Conservation (phyloP, 2,329 filamentous ascomycete genomes). For the Penicillium sp. region DNA sequence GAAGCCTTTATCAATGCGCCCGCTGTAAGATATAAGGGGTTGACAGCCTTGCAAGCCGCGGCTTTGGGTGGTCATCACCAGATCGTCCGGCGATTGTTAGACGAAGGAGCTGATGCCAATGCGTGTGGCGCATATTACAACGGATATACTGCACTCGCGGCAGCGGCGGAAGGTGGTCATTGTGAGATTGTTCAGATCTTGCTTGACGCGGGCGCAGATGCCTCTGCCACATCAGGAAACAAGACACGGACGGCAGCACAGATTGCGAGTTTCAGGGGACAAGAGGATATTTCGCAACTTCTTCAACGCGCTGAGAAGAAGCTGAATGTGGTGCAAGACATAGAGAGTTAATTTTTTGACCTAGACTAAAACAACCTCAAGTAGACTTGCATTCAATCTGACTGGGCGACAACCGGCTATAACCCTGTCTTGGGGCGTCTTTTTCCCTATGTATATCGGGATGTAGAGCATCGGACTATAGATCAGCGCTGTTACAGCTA, state of each 20-base stretch:
- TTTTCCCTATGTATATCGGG: no score
- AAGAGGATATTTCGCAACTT: neutral
- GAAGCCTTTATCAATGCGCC: neutral
- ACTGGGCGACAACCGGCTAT: neutral
- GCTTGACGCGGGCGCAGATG: conserved; percentile 5
- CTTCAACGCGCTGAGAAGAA: neutral
- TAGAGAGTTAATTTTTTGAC: neutral
- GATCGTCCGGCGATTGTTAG: conserved; percentile 1
- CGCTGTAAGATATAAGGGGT: conserved; percentile 8
- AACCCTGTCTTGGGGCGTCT: no score
- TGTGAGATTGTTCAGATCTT: conserved; percentile 2
- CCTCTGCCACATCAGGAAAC: neutral
- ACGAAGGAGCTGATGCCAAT: conserved; percentile 8
- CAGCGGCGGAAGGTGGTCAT: conserved; percentile 10
- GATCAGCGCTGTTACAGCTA: no score
- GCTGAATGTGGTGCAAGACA: neutral
- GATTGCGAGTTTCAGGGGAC: neutral
- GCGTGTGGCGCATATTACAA: conserved; percentile 5
- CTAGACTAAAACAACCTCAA: neutral
- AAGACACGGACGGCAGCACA: conserved; percentile 1
- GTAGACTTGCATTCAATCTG: neutral
- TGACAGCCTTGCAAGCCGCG: conserved; percentile 7
- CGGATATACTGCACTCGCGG: conserved; percentile 11
- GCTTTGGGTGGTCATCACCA: neutral
- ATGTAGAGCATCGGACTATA: no score